A percentile compares a stretch with the other conserved stretches of the same genome.
Evolutionary conservation across 202 grass and related monocot genomes (phyloP).

Genomic region (Zizania palustris): DNA sequence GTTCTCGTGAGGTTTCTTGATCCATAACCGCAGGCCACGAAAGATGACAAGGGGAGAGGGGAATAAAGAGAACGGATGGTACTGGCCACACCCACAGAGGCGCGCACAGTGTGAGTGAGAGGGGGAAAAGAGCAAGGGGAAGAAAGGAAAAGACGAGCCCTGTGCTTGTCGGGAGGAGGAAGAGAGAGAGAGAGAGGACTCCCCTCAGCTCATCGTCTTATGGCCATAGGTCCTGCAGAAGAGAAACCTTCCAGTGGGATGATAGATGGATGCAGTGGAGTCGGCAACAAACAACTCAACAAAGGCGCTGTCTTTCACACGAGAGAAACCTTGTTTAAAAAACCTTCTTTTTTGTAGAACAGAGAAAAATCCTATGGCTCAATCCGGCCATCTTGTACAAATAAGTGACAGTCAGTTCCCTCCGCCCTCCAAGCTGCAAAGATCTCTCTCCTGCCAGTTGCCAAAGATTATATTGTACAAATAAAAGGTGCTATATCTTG

Average conservation of each 20-base stretch:
- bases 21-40: conserved; percentile 44
- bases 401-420: too few relatives aligned
- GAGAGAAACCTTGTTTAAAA: neutral
- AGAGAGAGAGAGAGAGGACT: neutral
- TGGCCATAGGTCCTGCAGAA: conserved; percentile 14
- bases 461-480: neutral
- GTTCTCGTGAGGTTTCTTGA: conserved; percentile 67
- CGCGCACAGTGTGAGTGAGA: conserved; percentile 14
- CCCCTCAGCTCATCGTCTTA: conserved; percentile 26
- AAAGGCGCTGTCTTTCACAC: neutral
- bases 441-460: neutral
- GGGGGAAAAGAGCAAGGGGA: conserved; percentile 25
- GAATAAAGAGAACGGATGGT: conserved; percentile 40
- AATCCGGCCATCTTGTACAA: too few relatives aligned
- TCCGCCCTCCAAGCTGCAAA: too few relatives aligned
- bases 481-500: neutral
- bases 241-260: conserved; percentile 12
- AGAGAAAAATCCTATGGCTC: neutral
- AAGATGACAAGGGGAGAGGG: conserved; percentile 46
- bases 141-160: conserved; percentile 45
- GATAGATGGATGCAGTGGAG: conserved; percentile 3
- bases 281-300: conserved; percentile 7
- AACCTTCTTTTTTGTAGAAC: neutral
- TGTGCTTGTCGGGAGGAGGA: conserved; percentile 45
- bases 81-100: conserved; percentile 35